Conservation (phyloP, 306 rosid genomes). For the Trifolium fragiferum region DNA sequence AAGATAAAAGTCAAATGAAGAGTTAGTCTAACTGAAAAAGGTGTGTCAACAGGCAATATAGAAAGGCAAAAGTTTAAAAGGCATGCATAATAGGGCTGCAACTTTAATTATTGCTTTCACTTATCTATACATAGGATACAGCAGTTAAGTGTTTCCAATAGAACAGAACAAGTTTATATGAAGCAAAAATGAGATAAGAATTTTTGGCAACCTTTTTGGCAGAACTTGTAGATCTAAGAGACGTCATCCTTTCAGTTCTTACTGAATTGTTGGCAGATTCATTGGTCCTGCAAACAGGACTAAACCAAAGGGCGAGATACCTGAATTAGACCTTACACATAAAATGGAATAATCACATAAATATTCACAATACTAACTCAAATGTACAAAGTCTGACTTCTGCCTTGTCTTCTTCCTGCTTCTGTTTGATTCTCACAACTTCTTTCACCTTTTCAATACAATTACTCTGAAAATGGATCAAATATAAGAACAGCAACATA, state of each 20-base stretch:
- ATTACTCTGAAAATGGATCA: conserved; percentile 53
- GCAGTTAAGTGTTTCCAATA: conserved; percentile 33
- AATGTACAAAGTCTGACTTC: conserved; percentile 72
- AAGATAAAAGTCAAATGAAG: conserved; percentile 30
- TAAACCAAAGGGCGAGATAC: conserved; percentile 39
- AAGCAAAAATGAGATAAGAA: conserved; percentile 41
- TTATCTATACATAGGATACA: conserved; percentile 20
- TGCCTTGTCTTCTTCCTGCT: conserved; percentile 83
- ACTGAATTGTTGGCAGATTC: conserved; percentile 52
- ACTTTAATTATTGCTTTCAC: conserved; percentile 16
- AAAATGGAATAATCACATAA: conserved; percentile 28
- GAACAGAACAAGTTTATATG: conserved; percentile 18
- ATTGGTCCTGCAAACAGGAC: conserved; percentile 49
- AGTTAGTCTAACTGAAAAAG: conserved; percentile 32
- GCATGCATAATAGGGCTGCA: conserved; percentile 21
- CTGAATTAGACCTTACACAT: conserved; percentile 29
- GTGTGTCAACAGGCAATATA: conserved; percentile 17
- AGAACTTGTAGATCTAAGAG: conserved; percentile 69
- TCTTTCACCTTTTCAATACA: conserved; percentile 64
- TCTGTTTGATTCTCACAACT: conserved; percentile 63
- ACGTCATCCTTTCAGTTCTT: conserved; percentile 64
- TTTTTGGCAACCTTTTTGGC: conserved; percentile 54
- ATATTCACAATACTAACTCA: conserved; percentile 58
- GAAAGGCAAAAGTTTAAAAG: conserved; percentile 31
- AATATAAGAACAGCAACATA: conserved; percentile 28